Base-by-base conservation (phyloP, 2,329 filamentous ascomycete species). In the Trichophyton rubrum region DNA sequence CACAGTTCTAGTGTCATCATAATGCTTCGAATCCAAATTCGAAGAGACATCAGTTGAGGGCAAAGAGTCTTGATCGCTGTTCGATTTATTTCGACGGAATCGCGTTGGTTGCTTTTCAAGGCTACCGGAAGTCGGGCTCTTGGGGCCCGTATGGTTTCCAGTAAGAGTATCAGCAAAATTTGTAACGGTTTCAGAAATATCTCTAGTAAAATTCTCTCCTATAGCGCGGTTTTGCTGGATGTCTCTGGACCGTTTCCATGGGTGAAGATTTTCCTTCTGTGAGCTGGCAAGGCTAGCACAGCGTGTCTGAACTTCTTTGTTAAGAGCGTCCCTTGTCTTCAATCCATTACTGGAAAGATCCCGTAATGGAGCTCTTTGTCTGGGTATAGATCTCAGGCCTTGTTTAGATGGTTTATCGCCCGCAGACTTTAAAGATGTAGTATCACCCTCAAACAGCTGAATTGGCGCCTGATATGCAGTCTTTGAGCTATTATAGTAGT, bases 261-360 rank as follows among this genome's bases (percentile, higher is more conserved):
- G 72, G 64, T 67, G 71, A 38, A 71, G 68, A 43, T 74, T 76
- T 59, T 76, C 73, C 59, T 75, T 76, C 56, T 74, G 72, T 3
- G 72, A 69, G 33, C 51, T 55, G 20, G 72, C 53, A 30, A 66
- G 69, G 59, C 70, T 75, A 15, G 74, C 74, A 57, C 68, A 71
- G 64, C 72, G 70, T 53, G 75, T 64, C 63, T 74, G 74, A 8
- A 72, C 73, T 59, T 76, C 73, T 62, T 73, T 75, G 17, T 73
- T 70, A 15, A 77, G 68, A 56, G 69, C 73, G 35, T 73, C 73
- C 60, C 69, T 73, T 63, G 66, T 15, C 66, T 59, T 62, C 4
- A 56, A 40, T 8, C 60, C 38, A 41, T 71, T 66, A 63, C 68
- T 69, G 2, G 70, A 62, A 9, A 67, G 65, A 45, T 65, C 65